Evolutionary conservation across 306 rosid genomes (phyloP), one percentile per base, ranked within the genome.

Genomic region (Rosa rugosa): DNA sequence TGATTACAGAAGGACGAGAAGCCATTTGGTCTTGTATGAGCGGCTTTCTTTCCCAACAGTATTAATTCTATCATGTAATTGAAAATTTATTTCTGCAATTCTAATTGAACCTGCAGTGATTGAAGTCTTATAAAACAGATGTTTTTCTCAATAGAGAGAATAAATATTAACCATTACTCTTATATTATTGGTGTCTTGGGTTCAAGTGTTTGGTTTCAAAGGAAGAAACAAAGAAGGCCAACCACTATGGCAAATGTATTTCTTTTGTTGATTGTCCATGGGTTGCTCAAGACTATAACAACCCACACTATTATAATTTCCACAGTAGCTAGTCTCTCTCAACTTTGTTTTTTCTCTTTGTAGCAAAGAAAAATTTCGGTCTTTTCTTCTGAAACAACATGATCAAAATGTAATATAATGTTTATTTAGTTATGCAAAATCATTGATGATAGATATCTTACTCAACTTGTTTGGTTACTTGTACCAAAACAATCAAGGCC

Each of bases 121-220:
- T 65, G 13, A 7, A 22, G 6, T n/a, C 13, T n/a, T n/a, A 57
- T n/a, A 11, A 53, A 16, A 17, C 46, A 36, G 47, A 66, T 17
- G 25, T 38, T 8, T 38, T 18, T 38, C 20, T 31, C 18, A 72
- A 34, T 27, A 72, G 40, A 36, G 4, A 11, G 5, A 18, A 72
- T 12, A 10, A 47, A 25, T 47, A 47, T 45, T 14, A 10, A 23
- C 20, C 16, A 4, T 6, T 71, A 16, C 20, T 8, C 57, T 47
- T 31, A 10, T 56, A 44, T 73, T 16, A 13, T 17, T 74, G 23
- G 44, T 17, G 47, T 44, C 47, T 75, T 59, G 69, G 56, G 27
- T 41, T 59, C 69, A 57, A 42, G 70, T 59, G 78, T 47, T 75
- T 75, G 77, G 78, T 20, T 51, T 75, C 69, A 57, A 42, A 47